Percentiles rank a stretch among this genome's conserved stretches.
These are phyloP conservation scores for Tolypocladium capitatum DNA, from an alignment of 2,329 filamentous ascomycete genomes.

Conservation along the genomic window DNA sequence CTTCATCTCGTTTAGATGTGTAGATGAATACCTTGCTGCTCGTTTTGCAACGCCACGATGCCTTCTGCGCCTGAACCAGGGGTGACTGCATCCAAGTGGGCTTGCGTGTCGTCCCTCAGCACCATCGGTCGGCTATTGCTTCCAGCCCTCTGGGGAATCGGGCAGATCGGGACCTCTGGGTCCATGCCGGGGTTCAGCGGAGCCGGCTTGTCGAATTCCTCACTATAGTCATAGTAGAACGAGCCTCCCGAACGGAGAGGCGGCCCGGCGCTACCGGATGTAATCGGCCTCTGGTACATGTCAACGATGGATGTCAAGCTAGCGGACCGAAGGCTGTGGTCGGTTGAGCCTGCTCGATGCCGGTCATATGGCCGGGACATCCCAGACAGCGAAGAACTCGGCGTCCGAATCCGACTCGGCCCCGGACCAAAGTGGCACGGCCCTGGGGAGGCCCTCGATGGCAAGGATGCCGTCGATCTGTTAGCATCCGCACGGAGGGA, in stretches of 20 bases:
- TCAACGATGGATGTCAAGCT: conserved; percentile 38
- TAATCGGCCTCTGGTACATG: conserved; percentile 25
- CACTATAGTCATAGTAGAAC: conserved; percentile 40
- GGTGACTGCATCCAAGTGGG: background rate
- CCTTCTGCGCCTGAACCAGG: background rate
- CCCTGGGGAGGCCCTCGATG: conserved; percentile 14
- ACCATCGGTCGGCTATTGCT: conserved; percentile 13
- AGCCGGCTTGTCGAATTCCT: conserved; percentile 29
- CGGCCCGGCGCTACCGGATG: conserved; percentile 13
- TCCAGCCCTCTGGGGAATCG: conserved; percentile 15
- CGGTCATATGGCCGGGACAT: conserved; percentile 16
- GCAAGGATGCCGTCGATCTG: conserved; percentile 26
- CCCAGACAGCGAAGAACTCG: conserved; percentile 18
- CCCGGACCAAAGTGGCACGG: conserved; percentile 9
- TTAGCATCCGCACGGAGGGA: conserved; percentile 26
- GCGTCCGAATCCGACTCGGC: conserved; percentile 19
- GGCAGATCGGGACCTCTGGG: conserved; percentile 14
- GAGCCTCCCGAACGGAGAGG: conserved; percentile 18
- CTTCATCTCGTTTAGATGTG: background rate
- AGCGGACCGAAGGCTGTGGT: conserved; percentile 27
- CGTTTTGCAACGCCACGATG: background rate
- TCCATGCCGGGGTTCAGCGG: conserved; percentile 7
- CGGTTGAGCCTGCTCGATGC: conserved; percentile 20
- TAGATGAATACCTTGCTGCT: background rate
- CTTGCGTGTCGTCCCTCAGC: conserved; percentile 10